Conservation (phyloP, 2,329 filamentous ascomycete species). For the Fusarium newnesense region DNA sequence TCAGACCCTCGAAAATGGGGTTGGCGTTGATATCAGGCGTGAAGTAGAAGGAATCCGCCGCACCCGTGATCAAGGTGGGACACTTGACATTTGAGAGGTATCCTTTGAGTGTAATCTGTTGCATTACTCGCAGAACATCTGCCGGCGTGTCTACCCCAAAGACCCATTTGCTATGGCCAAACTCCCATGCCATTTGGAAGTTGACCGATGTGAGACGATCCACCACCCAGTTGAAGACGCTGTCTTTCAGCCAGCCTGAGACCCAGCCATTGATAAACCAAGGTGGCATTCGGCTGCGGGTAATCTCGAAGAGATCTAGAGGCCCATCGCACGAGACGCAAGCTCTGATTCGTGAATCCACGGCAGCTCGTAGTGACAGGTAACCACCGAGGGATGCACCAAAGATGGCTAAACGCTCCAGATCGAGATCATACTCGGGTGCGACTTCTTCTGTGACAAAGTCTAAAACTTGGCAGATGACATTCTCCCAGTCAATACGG, state of each 20-base stretch:
- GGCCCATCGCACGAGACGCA: constrained; percentile 50
- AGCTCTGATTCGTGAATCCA: constrained; percentile 55
- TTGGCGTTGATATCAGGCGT: constrained; percentile 19
- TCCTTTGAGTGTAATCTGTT: constrained; percentile 29
- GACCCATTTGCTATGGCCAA: constrained; percentile 38
- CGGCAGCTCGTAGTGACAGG: constrained; percentile 55
- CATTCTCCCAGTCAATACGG: constrained; percentile 53
- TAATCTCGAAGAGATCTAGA: constrained; percentile 42
- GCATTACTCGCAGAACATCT: constrained; percentile 41
- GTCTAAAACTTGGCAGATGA: constrained; percentile 48
- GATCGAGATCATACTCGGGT: constrained; percentile 49
- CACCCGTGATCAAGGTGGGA: constrained; percentile 45
- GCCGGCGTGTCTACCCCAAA: constrained; percentile 42
- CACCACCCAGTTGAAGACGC: constrained; percentile 43
- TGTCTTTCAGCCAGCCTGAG: constrained; percentile 39
- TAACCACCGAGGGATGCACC: constrained; percentile 58
- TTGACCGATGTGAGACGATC: constrained; percentile 21
- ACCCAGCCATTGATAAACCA: constrained; percentile 36
- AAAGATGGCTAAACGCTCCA: constrained; percentile 48
- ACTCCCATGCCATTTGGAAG: constrained; percentile 48
- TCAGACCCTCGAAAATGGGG: constrained; percentile 22
- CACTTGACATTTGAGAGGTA: constrained; percentile 40
- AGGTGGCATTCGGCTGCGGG: constrained; percentile 38
- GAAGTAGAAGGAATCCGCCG: constrained; percentile 34
- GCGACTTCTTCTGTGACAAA: constrained; percentile 34